phyloP scores from a whole-genome alignment of 768 basidiomycete genomes.

The Lepiota brunneoincarnata region DNA sequence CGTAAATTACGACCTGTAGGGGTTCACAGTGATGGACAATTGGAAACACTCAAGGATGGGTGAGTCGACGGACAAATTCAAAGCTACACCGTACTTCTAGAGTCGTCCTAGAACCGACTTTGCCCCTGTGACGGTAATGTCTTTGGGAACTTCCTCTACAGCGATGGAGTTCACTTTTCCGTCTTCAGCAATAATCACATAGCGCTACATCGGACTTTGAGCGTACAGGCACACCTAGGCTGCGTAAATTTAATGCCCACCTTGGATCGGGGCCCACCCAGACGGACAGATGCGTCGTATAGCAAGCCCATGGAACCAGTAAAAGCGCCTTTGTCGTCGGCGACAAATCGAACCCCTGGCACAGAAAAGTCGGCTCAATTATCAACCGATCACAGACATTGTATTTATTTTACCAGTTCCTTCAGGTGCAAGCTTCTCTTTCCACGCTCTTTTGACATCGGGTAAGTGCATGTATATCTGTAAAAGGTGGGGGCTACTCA shows the following conservation, averaged over 20 bases:
- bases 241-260: conserved; percentile 23
- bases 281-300: conserved; percentile 57
- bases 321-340: conserved; percentile 66
- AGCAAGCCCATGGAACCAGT: conserved; percentile 51
- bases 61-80: too few species aligned
- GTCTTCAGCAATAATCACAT: conserved; percentile 55
- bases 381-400: conserved; percentile 1
- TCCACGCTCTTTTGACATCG: conserved; percentile 54
- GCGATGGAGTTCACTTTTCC: conserved; percentile 51
- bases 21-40: too few species aligned
- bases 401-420: conserved; percentile 56
- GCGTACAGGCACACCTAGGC: conserved; percentile 4
- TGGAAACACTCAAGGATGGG: too few species aligned
- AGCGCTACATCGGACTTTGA: conserved; percentile 35
- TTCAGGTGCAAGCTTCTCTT: conserved; percentile 52
- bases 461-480: not conserved
- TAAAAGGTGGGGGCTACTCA: conserved; percentile 20
- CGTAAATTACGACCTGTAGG: too few species aligned
- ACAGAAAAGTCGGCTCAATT: not conserved
- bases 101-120: conserved; percentile 37
- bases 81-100: conserved; percentile 8
- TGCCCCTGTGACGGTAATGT: conserved; percentile 53
- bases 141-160: conserved; percentile 46
- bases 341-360: conserved; percentile 56
- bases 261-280: conserved; percentile 71